phyloP scores from a whole-genome alignment of 257 asterid species.

The Osmanthus fragrans region DNA sequence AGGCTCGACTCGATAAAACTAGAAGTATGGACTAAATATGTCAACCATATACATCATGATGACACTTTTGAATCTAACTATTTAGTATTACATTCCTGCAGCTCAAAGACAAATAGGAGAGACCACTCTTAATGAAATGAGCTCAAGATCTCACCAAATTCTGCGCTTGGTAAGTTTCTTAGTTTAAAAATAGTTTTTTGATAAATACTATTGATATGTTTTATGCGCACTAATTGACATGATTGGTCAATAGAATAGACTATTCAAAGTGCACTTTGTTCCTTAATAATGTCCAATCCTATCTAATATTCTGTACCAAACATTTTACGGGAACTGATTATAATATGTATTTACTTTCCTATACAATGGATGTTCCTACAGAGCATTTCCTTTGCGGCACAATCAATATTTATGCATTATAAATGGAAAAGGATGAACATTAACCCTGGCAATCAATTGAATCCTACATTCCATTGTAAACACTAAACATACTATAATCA shows the following conservation, averaged over 20 bases:
- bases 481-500: neutral
- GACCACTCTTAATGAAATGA: constrained; percentile 80
- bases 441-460: constrained; percentile 9
- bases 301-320: neutral
- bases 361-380: constrained; percentile 28
- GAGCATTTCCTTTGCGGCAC: constrained; percentile 28
- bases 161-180: constrained; percentile 61
- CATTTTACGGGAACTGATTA: neutral
- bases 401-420: neutral
- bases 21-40: neutral
- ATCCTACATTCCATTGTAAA: neutral
- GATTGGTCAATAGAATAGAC: neutral
- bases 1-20: neutral
- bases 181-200: neutral
- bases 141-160: constrained; percentile 97
- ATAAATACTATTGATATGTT: neutral
- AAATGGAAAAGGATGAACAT: neutral
- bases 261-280: too few relatives aligned
- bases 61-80: neutral
- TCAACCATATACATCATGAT: neutral
- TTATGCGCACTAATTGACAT: neutral
- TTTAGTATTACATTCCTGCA: constrained; percentile 33
- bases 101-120: constrained; percentile 93
- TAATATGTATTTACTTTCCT: neutral
- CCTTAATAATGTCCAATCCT: neutral